Evolutionary conservation across 352 stramenopile genomes (phyloP).

Genomic region (Phytophthora cryptogea): DNA sequence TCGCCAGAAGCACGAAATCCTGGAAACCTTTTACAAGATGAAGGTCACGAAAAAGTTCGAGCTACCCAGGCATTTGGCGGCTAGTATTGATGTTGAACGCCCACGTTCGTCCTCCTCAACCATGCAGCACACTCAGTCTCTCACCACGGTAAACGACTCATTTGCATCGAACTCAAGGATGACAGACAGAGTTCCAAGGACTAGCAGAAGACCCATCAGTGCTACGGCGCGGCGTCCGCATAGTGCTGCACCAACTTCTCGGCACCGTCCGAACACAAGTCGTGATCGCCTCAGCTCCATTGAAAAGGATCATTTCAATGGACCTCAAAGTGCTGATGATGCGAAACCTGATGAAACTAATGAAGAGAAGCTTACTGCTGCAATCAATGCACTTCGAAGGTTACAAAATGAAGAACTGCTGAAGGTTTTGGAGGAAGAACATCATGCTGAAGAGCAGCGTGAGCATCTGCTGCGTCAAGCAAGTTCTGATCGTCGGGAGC

Average conservation of each 20-base stretch:
- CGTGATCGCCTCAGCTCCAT: conserved; percentile 9
- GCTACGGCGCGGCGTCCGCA: conserved; percentile 34
- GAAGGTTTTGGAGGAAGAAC: conserved; percentile 72
- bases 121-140: conserved; percentile 38
- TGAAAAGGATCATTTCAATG: conserved; percentile 12
- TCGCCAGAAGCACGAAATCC: conserved; percentile 71
- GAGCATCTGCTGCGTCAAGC: conserved; percentile 64
- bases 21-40: conserved; percentile 85
- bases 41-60: conserved; percentile 81
- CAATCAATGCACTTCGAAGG: conserved; percentile 59
- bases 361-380: conserved; percentile 24
- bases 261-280: conserved; percentile 20
- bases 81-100: conserved; percentile 30
- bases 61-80: conserved; percentile 53
- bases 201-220: conserved; percentile 34
- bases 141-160: conserved; percentile 22
- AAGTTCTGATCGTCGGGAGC: conserved; percentile 37
- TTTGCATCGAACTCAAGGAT: conserved; percentile 2
- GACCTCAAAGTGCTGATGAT: conserved; percentile 28
- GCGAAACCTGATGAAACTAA: conserved; percentile 14
- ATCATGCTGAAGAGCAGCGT: conserved; percentile 81
- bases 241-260: conserved; percentile 13
- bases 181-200: conserved; percentile 1
- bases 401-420: conserved; percentile 79
- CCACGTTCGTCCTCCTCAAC: conserved; percentile 44